A percentile compares a stretch with the other conserved stretches of the same genome.
Evolutionary conservation across 192 early-diverging fungal genomes (phyloP).

Genomic region (Chytriomyces confervae): DNA sequence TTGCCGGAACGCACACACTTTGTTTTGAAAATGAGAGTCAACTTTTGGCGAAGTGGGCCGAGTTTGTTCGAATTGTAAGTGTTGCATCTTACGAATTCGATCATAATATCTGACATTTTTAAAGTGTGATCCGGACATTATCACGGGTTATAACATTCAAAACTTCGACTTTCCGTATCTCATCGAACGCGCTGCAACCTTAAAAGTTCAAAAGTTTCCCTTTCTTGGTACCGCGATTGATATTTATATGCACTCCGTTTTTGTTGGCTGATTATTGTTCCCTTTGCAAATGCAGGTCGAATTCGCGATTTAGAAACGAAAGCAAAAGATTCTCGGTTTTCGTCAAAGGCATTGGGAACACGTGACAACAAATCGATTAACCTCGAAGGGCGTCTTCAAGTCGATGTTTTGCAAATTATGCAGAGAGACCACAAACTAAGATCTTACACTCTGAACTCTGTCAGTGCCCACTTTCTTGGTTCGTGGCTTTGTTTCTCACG

Average conservation of each 20-base stretch:
- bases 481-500: constrained; percentile 12
- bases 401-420: constrained; percentile 93
- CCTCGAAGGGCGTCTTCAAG: constrained; percentile 86
- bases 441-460: constrained; percentile 94
- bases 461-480: constrained; percentile 92
- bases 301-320: constrained; percentile 60
- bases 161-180: constrained; percentile 98
- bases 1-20: constrained; percentile 86
- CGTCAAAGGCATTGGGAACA: constrained; percentile 92
- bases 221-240: constrained; percentile 79
- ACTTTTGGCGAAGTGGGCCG: constrained; percentile 80
- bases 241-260: not conserved
- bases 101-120: constrained; percentile 7
- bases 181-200: constrained; percentile 82
- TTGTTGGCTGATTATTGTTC: not conserved
- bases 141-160: constrained; percentile 96
- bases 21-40: constrained; percentile 81
- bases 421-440: constrained; percentile 95
- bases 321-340: constrained; percentile 82
- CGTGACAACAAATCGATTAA: constrained; percentile 89
- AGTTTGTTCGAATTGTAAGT: constrained; percentile 76
- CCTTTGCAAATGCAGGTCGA: not conserved
- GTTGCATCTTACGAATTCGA: not conserved
- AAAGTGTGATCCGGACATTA: constrained; percentile 86
- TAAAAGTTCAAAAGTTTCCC: constrained; percentile 78